Evolutionary conservation across 164 flowering plant species (phyloP).

Genomic region (Tinospora cordifolia): DNA sequence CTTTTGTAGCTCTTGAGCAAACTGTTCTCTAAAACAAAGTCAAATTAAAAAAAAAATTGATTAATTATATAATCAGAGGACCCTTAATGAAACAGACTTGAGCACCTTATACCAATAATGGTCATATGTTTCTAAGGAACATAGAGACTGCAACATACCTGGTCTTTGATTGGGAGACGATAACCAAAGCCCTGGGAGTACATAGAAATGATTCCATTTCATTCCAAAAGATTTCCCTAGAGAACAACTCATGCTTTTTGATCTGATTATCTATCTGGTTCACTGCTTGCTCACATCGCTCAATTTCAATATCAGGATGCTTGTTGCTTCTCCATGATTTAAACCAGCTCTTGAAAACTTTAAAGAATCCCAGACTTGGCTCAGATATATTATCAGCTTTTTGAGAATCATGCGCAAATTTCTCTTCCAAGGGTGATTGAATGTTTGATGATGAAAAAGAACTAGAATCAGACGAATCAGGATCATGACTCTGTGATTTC

Average conservation of each 20-base stretch:
- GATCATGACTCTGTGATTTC: not conserved
- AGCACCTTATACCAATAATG: not conserved
- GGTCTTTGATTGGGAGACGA: slow-evolving; percentile 46
- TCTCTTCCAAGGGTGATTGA: slow-evolving; percentile 10
- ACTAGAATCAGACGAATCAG: slow-evolving; percentile 1
- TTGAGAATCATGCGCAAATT: slow-evolving; percentile 9
- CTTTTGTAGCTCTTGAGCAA: slow-evolving; percentile 45
- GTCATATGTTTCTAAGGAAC: not conserved
- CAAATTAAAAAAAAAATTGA: slow-evolving; percentile 7
- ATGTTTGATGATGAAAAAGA: slow-evolving; percentile 16
- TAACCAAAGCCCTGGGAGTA: slow-evolving; percentile 33
- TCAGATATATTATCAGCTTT: slow-evolving; percentile 15
- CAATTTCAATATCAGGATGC: slow-evolving; percentile 17
- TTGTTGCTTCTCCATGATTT: slow-evolving; percentile 20
- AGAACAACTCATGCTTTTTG: slow-evolving; percentile 29
- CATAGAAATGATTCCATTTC: slow-evolving; percentile 45
- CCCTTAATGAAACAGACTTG: not conserved
- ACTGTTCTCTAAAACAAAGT: slow-evolving; percentile 37
- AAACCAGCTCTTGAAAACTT: slow-evolving; percentile 28
- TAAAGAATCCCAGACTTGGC: slow-evolving; percentile 20
- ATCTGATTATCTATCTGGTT: slow-evolving; percentile 14
- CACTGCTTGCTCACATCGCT: slow-evolving; percentile 10
- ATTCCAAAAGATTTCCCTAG: slow-evolving; percentile 46
- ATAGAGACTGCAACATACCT: slow-evolving; percentile 38
- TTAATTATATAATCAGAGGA: not conserved